phyloP scores from a whole-genome alignment of 2,329 filamentous ascomycete species.

The Fusarium sulawesiense region DNA sequence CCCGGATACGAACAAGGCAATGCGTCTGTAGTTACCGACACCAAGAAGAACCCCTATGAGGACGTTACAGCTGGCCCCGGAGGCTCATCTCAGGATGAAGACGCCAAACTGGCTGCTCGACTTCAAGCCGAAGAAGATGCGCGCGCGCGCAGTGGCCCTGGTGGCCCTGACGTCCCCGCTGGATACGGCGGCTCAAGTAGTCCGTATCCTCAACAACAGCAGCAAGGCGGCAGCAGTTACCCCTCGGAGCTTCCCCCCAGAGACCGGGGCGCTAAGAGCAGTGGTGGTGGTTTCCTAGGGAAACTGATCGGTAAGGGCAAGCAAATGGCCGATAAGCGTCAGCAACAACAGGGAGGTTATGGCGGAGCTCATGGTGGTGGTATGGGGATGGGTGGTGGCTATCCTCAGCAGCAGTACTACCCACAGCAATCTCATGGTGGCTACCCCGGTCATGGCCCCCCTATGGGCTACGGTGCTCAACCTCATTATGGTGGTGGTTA shows the following conservation, averaged over 20 bases:
- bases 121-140: conserved; percentile 88
- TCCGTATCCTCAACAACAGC: conserved; percentile 46
- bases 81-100: conserved; percentile 64
- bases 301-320: conserved; percentile 65
- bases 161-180: conserved; percentile 49
- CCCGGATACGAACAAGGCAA: conserved; percentile 70
- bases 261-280: conserved; percentile 51
- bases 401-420: conserved; percentile 46
- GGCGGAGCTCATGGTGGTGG: conserved; percentile 33
- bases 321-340: conserved; percentile 48
- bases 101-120: conserved; percentile 78
- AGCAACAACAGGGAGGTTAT: conserved; percentile 31
- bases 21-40: conserved; percentile 58
- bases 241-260: conserved; percentile 58
- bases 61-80: conserved; percentile 50
- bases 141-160: conserved; percentile 56
- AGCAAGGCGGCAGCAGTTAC: conserved; percentile 44
- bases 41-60: conserved; percentile 79
- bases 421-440: conserved; percentile 41
- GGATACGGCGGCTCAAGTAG: conserved; percentile 48
- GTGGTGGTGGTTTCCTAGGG: conserved; percentile 61
- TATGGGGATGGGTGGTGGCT: conserved; percentile 43
- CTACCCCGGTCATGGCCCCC: conserved; percentile 43
- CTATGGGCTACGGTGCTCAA: conserved; percentile 45
- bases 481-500: conserved; percentile 42